A percentile compares a stretch with the other conserved stretches of the same genome.
Evolutionary conservation across 306 rosid species (phyloP).

Genomic region (Dalbergia cochinchinensis): DNA sequence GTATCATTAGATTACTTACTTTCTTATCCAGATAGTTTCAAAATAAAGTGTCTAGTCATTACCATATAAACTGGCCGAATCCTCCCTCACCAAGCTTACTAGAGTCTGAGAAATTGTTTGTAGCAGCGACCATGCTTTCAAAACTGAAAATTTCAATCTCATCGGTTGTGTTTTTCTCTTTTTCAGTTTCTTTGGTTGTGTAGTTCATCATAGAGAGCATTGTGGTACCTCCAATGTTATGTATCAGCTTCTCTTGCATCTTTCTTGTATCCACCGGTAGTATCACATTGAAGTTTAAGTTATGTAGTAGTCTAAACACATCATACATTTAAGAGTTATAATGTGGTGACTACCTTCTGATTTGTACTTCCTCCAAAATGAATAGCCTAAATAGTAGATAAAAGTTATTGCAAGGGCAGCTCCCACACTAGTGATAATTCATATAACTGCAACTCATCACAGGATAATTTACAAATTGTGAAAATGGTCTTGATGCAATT

Average conservation of each 20-base stretch:
- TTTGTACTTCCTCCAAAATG: constrained; percentile 31
- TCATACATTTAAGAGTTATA: neutral
- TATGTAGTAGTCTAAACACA: neutral
- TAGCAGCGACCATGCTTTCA: constrained; percentile 39
- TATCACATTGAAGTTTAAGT: neutral
- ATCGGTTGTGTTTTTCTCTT: neutral
- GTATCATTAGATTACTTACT: neutral
- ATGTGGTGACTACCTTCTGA: constrained; percentile 20
- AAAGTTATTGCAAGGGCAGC: constrained; percentile 8
- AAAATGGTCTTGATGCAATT: neutral
- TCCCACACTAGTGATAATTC: constrained; percentile 42
- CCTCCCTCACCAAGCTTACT: constrained; percentile 49
- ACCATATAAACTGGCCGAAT: constrained; percentile 52
- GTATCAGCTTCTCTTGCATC: constrained; percentile 19
- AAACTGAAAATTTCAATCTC: constrained; percentile 39
- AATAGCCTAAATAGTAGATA: constrained; percentile 16
- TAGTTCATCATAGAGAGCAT: neutral
- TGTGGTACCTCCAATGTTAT: constrained; percentile 34
- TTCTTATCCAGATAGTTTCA: neutral
- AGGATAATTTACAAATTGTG: neutral
- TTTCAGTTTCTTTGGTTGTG: neutral
- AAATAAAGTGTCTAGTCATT: neutral
- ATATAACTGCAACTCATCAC: constrained; percentile 29
- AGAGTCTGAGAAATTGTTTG: constrained; percentile 33
- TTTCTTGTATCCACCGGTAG: constrained; percentile 22